phyloP scores from a whole-genome alignment of 2,329 filamentous ascomycete genomes.

The Corynespora cassiicola region DNA sequence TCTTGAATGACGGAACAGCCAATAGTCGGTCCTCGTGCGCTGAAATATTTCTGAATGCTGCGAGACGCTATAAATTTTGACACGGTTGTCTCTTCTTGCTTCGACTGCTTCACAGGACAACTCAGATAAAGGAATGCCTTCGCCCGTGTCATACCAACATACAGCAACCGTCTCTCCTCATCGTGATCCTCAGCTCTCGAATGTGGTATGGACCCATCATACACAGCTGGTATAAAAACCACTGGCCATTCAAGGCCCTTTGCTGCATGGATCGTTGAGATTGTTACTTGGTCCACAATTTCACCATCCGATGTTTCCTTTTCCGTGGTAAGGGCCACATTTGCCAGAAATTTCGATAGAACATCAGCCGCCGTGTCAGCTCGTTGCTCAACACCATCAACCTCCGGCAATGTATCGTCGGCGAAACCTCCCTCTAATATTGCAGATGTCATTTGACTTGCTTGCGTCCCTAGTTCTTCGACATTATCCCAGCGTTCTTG shows the following conservation, averaged over 20 bases:
- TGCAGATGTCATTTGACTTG: slow-evolving; percentile 69
- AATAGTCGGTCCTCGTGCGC: slow-evolving; percentile 73
- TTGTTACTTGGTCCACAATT: slow-evolving; percentile 73
- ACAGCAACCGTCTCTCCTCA: slow-evolving; percentile 87
- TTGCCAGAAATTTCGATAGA: slow-evolving; percentile 83
- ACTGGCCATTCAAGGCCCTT: slow-evolving; percentile 97
- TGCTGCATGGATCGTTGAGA: slow-evolving; percentile 94
- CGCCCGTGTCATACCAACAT: slow-evolving; percentile 96
- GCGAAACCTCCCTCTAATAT: slow-evolving; percentile 49
- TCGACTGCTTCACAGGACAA: slow-evolving; percentile 73
- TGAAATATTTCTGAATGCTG: slow-evolving; percentile 60
- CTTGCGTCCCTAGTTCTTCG: slow-evolving; percentile 83
- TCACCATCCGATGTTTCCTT: slow-evolving; percentile 68
- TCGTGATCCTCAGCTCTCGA: slow-evolving; percentile 82
- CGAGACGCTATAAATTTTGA: slow-evolving; percentile 73
- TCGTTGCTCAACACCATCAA: slow-evolving; percentile 74
- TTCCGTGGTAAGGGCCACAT: slow-evolving; percentile 85
- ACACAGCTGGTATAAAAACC: slow-evolving; percentile 89
- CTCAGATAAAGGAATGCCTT: slow-evolving; percentile 87
- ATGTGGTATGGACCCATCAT: slow-evolving; percentile 90
- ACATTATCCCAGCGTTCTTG: slow-evolving; percentile 87
- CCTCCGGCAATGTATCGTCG: slow-evolving; percentile 64
- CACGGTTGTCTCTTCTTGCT: slow-evolving; percentile 66
- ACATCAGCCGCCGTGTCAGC: slow-evolving; percentile 63
- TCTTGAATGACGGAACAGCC: slow-evolving; percentile 66